A percentile compares a stretch with the other conserved stretches of the same genome.
These are phyloP conservation scores for Coemansia sp. DNA, from an alignment of 192 early-diverging fungal species.

Conservation along the genomic window DNA sequence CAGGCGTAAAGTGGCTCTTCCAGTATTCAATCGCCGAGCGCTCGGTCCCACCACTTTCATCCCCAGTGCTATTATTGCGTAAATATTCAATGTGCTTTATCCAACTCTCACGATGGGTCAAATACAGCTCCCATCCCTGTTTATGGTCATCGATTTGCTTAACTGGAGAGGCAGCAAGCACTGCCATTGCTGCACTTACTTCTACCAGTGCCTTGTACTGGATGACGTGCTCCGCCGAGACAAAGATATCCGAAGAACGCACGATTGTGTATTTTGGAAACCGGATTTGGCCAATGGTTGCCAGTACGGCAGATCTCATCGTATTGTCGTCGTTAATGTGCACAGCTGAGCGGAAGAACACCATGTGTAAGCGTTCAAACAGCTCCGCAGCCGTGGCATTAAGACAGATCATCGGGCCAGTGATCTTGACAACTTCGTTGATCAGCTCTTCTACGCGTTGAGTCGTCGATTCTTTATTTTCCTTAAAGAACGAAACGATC, in stretches of 20 bases:
- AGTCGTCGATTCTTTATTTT: constrained; percentile 9
- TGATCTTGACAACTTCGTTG: constrained; percentile 18
- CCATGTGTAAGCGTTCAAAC: constrained; percentile 52
- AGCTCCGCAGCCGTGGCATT: constrained; percentile 25
- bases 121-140: constrained; percentile 37
- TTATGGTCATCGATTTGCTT: constrained; percentile 33
- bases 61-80: not conserved
- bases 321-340: constrained; percentile 33
- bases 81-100: constrained; percentile 13
- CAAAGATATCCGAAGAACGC: constrained; percentile 44
- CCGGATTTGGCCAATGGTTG: constrained; percentile 32
- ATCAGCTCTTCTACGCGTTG: constrained; percentile 19
- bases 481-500: constrained; percentile 43
- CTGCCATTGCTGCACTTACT: constrained; percentile 28
- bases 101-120: constrained; percentile 27
- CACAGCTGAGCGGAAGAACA: constrained; percentile 43
- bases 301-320: constrained; percentile 33
- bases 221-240: constrained; percentile 36
- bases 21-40: constrained; percentile 31
- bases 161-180: constrained; percentile 19
- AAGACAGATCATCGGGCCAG: constrained; percentile 35
- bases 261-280: constrained; percentile 36
- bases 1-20: constrained; percentile 54
- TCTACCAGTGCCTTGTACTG: constrained; percentile 34
- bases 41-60: not conserved